phyloP scores from a whole-genome alignment of 108 stramenopile genomes.

The Pinguiococcus pyrenoidosus region DNA sequence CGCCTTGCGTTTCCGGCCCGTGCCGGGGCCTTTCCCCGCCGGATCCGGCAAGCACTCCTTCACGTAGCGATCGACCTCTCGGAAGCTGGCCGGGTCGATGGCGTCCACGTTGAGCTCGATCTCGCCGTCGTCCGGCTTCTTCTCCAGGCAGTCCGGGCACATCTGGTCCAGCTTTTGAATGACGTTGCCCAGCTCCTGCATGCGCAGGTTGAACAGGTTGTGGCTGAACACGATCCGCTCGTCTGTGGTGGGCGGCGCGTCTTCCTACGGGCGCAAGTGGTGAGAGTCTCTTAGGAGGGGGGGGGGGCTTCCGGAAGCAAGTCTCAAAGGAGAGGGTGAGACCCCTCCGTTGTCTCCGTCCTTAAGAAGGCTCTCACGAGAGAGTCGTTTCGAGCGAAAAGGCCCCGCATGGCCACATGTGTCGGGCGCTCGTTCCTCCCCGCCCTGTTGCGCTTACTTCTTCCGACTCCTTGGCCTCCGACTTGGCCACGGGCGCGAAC shows the following conservation, averaged over 20 bases:
- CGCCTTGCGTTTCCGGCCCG: too few species aligned
- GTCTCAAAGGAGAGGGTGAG: conserved; percentile 8
- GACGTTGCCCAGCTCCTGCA: conserved; percentile 71
- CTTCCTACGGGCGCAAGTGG: conserved; percentile 5
- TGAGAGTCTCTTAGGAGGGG: neutral
- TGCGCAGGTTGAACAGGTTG: conserved; percentile 62
- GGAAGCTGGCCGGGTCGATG: conserved; percentile 56
- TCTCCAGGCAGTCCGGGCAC: conserved; percentile 65
- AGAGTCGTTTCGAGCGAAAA: neutral
- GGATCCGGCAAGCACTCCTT: neutral
- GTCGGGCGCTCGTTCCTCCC: too few species aligned
- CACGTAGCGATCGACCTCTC: conserved; percentile 45
- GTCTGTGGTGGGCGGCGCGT: conserved; percentile 45
- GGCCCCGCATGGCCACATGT: too few species aligned
- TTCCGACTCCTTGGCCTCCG: conserved; percentile 43
- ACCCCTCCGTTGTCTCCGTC: conserved; percentile 1
- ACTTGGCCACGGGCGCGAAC: conserved; percentile 10
- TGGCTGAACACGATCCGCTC: conserved; percentile 69
- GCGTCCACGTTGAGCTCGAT: conserved; percentile 85
- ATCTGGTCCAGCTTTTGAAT: conserved; percentile 70
- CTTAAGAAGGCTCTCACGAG: neutral
- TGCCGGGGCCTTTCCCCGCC: too few species aligned
- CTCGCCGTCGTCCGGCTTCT: conserved; percentile 70
- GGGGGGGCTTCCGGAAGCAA: conserved; percentile 2
- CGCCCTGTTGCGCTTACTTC: conserved; percentile 1